phyloP scores from a whole-genome alignment of 2,329 filamentous ascomycete genomes.

The Pseudogymnoascus sp. region DNA sequence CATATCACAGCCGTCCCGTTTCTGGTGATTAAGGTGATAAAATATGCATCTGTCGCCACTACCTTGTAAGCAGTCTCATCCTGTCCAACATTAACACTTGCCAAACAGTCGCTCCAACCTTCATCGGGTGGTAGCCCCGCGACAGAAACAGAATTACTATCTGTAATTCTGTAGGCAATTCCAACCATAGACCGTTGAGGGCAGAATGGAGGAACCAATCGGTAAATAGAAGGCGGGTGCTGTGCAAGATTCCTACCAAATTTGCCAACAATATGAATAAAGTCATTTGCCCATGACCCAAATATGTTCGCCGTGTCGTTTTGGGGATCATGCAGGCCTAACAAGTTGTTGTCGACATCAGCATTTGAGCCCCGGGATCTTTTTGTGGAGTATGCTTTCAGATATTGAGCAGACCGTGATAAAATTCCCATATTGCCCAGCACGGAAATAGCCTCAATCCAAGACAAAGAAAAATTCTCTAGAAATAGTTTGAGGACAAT shows the following conservation, averaged over 20 bases:
- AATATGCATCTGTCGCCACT: conserved; percentile 18
- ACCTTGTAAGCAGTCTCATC: conserved; percentile 11
- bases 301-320: background rate
- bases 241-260: conserved; percentile 10
- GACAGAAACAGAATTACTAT: background rate
- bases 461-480: background rate
- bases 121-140: background rate
- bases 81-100: background rate
- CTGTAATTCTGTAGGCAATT: background rate
- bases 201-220: conserved; percentile 14
- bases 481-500: background rate
- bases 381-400: background rate
- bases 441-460: background rate
- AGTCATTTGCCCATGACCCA: conserved; percentile 10
- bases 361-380: background rate
- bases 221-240: conserved; percentile 11
- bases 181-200: conserved; percentile 6
- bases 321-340: background rate
- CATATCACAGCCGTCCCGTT: conserved; percentile 19
- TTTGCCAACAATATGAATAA: conserved; percentile 11
- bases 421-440: background rate
- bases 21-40: conserved; percentile 20
- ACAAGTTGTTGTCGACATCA: background rate
- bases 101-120: background rate
- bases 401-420: background rate